phyloP scores from a whole-genome alignment of 2,329 filamentous ascomycete genomes.

The Fusarium caatingaense region DNA sequence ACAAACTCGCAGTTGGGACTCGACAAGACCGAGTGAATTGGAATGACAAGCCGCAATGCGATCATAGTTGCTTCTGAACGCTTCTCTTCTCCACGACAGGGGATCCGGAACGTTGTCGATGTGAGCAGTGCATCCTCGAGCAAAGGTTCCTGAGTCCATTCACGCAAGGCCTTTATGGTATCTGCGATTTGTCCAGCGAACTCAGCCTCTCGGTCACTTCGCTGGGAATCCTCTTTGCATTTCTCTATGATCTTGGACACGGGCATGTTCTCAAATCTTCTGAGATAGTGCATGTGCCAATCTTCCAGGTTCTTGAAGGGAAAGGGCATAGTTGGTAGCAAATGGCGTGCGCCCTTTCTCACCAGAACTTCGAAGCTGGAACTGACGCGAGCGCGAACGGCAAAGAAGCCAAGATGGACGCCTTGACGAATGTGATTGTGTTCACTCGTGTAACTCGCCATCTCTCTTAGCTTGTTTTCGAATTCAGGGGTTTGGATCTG shows the following conservation, averaged over 20 bases:
- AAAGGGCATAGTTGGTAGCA: slow-evolving; percentile 70
- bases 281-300: slow-evolving; percentile 66
- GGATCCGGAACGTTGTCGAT: slow-evolving; percentile 56
- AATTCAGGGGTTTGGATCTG: slow-evolving; percentile 76
- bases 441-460: slow-evolving; percentile 68
- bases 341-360: slow-evolving; percentile 64
- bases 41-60: slow-evolving; percentile 70
- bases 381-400: slow-evolving; percentile 63
- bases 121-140: slow-evolving; percentile 61
- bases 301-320: slow-evolving; percentile 63
- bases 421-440: slow-evolving; percentile 62
- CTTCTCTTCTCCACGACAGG: slow-evolving; percentile 47
- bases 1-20: slow-evolving; percentile 67
- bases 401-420: slow-evolving; percentile 70
- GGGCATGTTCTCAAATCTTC: slow-evolving; percentile 59
- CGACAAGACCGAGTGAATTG: slow-evolving; percentile 66
- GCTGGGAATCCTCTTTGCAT: slow-evolving; percentile 51
- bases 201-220: slow-evolving; percentile 53
- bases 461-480: slow-evolving; percentile 68
- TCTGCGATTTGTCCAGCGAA: slow-evolving; percentile 60
- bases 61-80: slow-evolving; percentile 54
- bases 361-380: slow-evolving; percentile 73
- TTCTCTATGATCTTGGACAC: slow-evolving; percentile 49
- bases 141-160: slow-evolving; percentile 57
- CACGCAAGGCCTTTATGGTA: slow-evolving; percentile 55